Conservation (phyloP, 2,329 filamentous ascomycete species). For the Aspergillus sp. region DNA sequence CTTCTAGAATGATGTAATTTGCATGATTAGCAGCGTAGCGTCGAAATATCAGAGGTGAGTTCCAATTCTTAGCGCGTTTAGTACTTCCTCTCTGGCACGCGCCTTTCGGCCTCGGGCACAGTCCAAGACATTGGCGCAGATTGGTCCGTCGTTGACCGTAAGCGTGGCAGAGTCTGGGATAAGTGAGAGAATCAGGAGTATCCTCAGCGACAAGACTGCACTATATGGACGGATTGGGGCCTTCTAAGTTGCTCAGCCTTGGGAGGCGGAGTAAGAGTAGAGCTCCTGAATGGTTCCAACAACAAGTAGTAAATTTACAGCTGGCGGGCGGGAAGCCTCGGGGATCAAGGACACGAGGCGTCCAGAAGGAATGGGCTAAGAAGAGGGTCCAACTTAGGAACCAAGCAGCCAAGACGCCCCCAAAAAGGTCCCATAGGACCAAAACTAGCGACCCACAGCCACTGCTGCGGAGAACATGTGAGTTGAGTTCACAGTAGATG, state of each 20-base stretch:
- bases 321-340: neutral
- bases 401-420: neutral
- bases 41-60: neutral
- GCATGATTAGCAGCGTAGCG: neutral
- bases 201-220: neutral
- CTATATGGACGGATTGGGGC: neutral
- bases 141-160: neutral
- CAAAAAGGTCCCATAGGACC: neutral
- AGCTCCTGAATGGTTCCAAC: neutral
- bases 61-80: neutral
- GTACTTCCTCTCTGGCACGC: neutral
- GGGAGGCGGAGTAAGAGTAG: neutral
- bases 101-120: neutral
- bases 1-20: neutral
- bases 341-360: neutral
- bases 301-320: too few relatives aligned
- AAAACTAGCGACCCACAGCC: slow-evolving; percentile 1
- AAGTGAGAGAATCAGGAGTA: neutral
- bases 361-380: neutral
- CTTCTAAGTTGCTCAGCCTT: neutral
- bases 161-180: neutral
- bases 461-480: slow-evolving; percentile 1
- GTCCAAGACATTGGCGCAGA: neutral
- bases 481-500: neutral
- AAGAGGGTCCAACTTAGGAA: neutral